Conservation (phyloP, 139 green algal species). For the Chlorella sp. region DNA sequence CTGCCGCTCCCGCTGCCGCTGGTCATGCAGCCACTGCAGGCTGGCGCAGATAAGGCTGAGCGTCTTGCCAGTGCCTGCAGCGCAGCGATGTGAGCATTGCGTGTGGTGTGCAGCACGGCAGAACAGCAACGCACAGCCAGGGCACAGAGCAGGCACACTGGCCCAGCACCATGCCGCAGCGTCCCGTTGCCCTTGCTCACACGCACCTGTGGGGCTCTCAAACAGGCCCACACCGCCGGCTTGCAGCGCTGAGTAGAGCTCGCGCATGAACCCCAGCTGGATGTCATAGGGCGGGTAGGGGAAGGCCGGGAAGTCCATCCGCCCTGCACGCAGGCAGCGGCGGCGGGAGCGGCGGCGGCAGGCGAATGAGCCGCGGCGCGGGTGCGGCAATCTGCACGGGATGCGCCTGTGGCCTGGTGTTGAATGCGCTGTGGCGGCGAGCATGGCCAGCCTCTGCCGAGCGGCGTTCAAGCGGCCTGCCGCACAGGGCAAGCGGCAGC, state of each 20-base stretch:
- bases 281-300: conserved; percentile 90
- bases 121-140: no score
- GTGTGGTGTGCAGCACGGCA: neutral
- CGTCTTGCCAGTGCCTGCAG: conserved; percentile 91
- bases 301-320: conserved; percentile 56
- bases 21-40: conserved; percentile 82
- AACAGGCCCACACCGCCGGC: conserved; percentile 80
- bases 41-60: conserved; percentile 90
- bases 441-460: no score
- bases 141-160: no score
- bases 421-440: no score
- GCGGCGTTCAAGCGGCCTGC: no score
- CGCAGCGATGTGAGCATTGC: neutral
- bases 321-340: neutral
- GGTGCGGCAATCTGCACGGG: no score
- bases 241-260: conserved; percentile 73
- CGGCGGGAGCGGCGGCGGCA: neutral
- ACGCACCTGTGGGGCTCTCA: conserved; percentile 89
- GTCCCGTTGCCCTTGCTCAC: neutral
- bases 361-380: no score
- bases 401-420: no score
- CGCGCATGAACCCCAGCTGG: conserved; percentile 86
- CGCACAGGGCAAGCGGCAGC: no score
- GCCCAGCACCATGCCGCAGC: neutral
- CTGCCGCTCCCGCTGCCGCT: conserved; percentile 36